Evolutionary conservation across 768 basidiomycete genomes (phyloP).

Genomic region (Lactarius evosmus): DNA sequence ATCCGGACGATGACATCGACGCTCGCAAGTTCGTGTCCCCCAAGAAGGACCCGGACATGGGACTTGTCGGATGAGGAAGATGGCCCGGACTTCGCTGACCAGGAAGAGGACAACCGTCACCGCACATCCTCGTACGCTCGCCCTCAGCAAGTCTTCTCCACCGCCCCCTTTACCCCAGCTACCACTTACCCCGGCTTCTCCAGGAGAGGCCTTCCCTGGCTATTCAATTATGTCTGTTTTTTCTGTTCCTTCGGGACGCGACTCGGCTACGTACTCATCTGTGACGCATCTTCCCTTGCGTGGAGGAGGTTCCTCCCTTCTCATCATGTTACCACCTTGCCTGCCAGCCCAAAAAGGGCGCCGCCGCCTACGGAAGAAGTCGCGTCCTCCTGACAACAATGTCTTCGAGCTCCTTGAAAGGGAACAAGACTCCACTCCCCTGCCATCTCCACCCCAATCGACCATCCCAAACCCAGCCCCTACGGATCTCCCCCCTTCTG

Average conservation of each 20-base stretch:
- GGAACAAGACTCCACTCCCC: constrained; percentile 34
- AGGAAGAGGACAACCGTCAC: constrained; percentile 76
- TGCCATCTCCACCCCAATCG: constrained; percentile 35
- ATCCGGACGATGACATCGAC: constrained; percentile 66
- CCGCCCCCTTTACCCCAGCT: constrained; percentile 44
- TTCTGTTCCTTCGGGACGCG: constrained; percentile 54
- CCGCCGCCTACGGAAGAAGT: constrained; percentile 71
- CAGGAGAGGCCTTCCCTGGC: constrained; percentile 46
- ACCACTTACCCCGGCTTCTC: constrained; percentile 34
- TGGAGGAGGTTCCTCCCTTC: constrained; percentile 41
- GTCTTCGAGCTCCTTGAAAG: constrained; percentile 50
- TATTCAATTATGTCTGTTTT: constrained; percentile 63
- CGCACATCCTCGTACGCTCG: constrained; percentile 50
- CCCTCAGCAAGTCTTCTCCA: constrained; percentile 34
- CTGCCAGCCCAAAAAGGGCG: constrained; percentile 60
- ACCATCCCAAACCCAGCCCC: constrained; percentile 35
- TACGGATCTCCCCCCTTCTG: constrained; percentile 32
- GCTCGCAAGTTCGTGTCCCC: constrained; percentile 37
- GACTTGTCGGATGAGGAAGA: constrained; percentile 51
- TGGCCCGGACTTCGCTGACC: constrained; percentile 47
- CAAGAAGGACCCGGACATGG: constrained; percentile 36
- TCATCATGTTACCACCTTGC: constrained; percentile 55
- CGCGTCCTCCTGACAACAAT: constrained; percentile 61
- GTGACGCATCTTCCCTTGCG: constrained; percentile 44
- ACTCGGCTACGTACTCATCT: constrained; percentile 45